Evolutionary conservation across 2,329 filamentous ascomycete species (phyloP).

Genomic region (Mycosphaerella sp.): DNA sequence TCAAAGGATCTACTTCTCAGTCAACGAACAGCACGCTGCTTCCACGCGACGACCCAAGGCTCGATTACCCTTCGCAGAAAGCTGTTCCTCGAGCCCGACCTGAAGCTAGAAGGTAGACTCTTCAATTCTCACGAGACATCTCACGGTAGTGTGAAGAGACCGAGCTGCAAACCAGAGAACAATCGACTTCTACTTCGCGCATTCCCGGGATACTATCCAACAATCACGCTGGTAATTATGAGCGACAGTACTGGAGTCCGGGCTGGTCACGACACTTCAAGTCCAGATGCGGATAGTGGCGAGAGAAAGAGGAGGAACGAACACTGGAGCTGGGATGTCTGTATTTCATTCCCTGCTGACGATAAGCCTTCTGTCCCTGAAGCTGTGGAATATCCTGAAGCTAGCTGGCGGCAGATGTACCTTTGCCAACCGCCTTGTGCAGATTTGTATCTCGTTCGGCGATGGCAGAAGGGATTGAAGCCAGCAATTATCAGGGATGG

Average conservation of each 20-base stretch:
- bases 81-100: constrained; percentile 34
- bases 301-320: constrained; percentile 16
- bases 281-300: not conserved
- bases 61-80: constrained; percentile 29
- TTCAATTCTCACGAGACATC: constrained; percentile 20
- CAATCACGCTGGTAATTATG: constrained; percentile 30
- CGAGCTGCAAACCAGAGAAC: constrained; percentile 31
- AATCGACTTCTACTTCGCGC: constrained; percentile 33
- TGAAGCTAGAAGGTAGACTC: constrained; percentile 25
- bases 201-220: constrained; percentile 32
- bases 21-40: constrained; percentile 30
- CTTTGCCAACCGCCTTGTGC: constrained; percentile 32
- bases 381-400: constrained; percentile 27
- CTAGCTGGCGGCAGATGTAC: constrained; percentile 34
- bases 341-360: constrained; percentile 29
- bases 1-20: constrained; percentile 31
- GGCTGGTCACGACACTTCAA: not conserved
- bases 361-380: constrained; percentile 14
- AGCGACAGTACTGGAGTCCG: constrained; percentile 18
- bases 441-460: constrained; percentile 28
- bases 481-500: constrained; percentile 25
- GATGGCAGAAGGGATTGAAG: constrained; percentile 26
- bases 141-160: constrained; percentile 13
- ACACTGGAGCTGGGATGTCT: constrained; percentile 33
- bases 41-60: constrained; percentile 26